phyloP scores from a whole-genome alignment of 2,329 filamentous ascomycete species.

The Pseudogymnoascus sp. region DNA sequence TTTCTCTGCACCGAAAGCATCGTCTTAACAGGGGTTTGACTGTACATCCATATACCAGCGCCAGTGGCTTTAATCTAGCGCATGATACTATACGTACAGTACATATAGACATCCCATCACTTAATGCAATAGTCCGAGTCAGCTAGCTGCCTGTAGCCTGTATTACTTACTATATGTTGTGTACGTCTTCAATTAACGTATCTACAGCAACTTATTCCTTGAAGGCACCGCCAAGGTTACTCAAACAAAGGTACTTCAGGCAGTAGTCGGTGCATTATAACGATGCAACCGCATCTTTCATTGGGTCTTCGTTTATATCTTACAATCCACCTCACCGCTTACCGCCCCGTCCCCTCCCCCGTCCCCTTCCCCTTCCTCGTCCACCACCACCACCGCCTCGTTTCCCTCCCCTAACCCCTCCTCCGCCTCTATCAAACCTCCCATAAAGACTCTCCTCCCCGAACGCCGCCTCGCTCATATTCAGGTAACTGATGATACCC shows the following conservation, averaged over 20 bases:
- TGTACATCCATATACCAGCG: neutral
- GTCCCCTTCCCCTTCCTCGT: slow-evolving; percentile 3
- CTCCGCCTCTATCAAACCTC: slow-evolving; percentile 40
- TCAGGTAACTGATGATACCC: slow-evolving; percentile 80
- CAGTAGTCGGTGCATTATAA: neutral
- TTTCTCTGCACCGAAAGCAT: no score
- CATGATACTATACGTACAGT: neutral
- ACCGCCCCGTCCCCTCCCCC: slow-evolving; percentile 35
- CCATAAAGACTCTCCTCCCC: slow-evolving; percentile 65
- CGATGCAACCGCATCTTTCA: neutral
- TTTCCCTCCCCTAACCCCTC: slow-evolving; percentile 31
- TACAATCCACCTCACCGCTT: slow-evolving; percentile 25
- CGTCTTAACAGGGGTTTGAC: no score
- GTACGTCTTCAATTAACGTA: neutral
- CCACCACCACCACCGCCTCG: slow-evolving; percentile 24
- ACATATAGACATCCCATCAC: neutral
- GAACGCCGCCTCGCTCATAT: slow-evolving; percentile 74
- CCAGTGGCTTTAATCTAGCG: neutral
- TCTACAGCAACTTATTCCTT: neutral
- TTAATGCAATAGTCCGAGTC: neutral
- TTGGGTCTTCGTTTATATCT: neutral
- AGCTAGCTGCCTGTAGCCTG: neutral
- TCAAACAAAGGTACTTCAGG: neutral
- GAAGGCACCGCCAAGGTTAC: neutral
- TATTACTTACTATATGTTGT: neutral